Conservation (phyloP, 805 yeast genomes). For the Starmerella vaccinii region DNA sequence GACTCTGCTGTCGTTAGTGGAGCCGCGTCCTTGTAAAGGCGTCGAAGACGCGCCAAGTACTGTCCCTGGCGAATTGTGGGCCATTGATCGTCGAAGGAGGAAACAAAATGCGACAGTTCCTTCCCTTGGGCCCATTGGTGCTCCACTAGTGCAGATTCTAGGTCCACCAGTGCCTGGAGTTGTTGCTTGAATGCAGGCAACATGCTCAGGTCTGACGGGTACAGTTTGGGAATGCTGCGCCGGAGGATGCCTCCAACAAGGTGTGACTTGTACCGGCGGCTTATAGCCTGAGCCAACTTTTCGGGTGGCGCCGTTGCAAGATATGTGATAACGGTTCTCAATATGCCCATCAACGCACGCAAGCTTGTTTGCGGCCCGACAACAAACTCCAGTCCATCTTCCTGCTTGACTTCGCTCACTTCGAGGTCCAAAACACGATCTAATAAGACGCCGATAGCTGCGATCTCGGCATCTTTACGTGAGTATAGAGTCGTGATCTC, state of each 20-base stretch:
- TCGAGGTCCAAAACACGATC: slow-evolving; percentile 3
- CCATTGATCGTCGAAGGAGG: slow-evolving; percentile 15
- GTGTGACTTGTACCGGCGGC: slow-evolving; percentile 11
- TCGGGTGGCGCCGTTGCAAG: not conserved
- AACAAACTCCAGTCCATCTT: not conserved
- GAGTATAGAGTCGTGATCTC: not conserved
- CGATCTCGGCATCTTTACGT: not conserved
- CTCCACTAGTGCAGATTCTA: slow-evolving; percentile 9
- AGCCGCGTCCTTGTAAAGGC: slow-evolving; percentile 5
- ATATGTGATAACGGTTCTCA: not conserved
- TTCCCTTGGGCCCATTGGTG: slow-evolving; percentile 8
- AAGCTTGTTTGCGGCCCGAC: not conserved
- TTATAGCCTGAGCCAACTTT: not conserved
- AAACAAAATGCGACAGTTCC: slow-evolving; percentile 14
- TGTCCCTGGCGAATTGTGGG: slow-evolving; percentile 8
- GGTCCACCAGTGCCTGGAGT: slow-evolving; percentile 9
- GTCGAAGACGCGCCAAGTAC: slow-evolving; percentile 15
- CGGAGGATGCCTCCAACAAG: slow-evolving; percentile 10
- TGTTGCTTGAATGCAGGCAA: slow-evolving; percentile 7
- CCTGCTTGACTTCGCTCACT: not conserved
- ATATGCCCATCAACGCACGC: not conserved
- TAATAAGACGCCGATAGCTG: not conserved
- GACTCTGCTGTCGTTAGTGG: not conserved
- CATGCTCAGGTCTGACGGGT: slow-evolving; percentile 12
- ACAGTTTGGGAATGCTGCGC: slow-evolving; percentile 14